Evolutionary conservation across 1,284 basidiomycete species (phyloP), one percentile per base, ranked within the genome.

Genomic region (Volvariella volvacea): DNA sequence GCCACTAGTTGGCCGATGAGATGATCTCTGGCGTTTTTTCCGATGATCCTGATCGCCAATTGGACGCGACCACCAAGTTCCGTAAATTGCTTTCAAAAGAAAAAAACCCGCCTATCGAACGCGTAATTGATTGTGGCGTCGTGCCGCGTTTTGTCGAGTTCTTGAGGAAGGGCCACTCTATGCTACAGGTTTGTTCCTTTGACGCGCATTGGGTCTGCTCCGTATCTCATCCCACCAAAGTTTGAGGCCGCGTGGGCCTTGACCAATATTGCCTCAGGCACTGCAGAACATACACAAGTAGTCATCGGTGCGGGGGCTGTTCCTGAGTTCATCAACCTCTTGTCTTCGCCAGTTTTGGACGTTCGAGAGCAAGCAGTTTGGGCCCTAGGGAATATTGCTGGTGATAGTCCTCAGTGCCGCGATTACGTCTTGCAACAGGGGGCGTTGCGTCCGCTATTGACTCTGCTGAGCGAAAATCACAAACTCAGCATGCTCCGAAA

Each of bases 161-260:
- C 68, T 73, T 99, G 54, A 77, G 80, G 55, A 84, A 75, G 36
- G 83, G 83, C 46, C 89, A 95, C 65, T 86, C 91, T 42, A 95
- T 98, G 92, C 84, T 99, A 55, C 94, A 96, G 78, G 92, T 91
- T 50, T 52, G 75, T 64, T 12, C 14, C 39, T 40, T 15, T 22
- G 39, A 48, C 50, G 38, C 44, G 47, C 37, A 37, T n/a, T 45
- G 22, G 15, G 16, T 30, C 34, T 51, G 22, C 42, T 44, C 25
- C 34, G 41, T 53, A 47, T 44, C 42, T 51, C 37, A 44, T 41
- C 25, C 44, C 19, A 28, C 30, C 10, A n/a, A 19, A 98, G 91
- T 99, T 99, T 59, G 95, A 99, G 68, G 95, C 96, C 43, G 96
- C 96, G 4, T 99, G 96, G 96, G 96, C 96, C 38, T 77, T 99